Conservation (phyloP, 1,139 yeast species). For the Sugiyamaella japonica region DNA sequence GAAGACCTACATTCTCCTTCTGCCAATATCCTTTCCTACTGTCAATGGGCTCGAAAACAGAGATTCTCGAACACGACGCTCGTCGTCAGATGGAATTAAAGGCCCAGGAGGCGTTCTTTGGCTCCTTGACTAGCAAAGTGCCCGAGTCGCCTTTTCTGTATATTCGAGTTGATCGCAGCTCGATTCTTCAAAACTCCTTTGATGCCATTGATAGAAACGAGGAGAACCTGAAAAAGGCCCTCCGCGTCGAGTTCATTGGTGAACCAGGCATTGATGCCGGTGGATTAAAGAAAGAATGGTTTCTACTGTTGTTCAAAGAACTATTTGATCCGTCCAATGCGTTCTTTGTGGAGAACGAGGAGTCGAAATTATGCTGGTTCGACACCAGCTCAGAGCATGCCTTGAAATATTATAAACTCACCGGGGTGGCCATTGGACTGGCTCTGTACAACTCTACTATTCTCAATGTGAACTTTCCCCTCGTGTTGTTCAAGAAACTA, state of each 20-base stretch:
- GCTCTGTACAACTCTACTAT: conserved; percentile 91
- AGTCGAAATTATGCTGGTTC: conserved; percentile 78
- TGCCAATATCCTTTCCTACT: conserved; percentile 84
- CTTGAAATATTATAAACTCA: conserved; percentile 60
- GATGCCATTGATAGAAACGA: conserved; percentile 59
- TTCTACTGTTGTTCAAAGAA: conserved; percentile 65
- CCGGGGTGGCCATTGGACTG: conserved; percentile 84
- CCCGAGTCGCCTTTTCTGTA: conserved; percentile 67
- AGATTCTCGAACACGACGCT: conserved; percentile 80
- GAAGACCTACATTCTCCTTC: conserved; percentile 40
- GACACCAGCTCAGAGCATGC: conserved; percentile 45
- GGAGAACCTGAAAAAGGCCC: conserved; percentile 67
- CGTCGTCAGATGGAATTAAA: conserved; percentile 78
- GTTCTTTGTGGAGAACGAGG: conserved; percentile 54
- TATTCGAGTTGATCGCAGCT: conserved; percentile 64
- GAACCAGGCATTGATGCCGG: conserved; percentile 97
- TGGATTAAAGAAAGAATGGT: conserved; percentile 93
- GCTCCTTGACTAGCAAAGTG: conserved; percentile 62
- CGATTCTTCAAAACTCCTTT: conserved; percentile 74
- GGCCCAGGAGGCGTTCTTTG: conserved; percentile 87
- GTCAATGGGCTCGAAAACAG: conserved; percentile 78
- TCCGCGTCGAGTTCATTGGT: conserved; percentile 73
- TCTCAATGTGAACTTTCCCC: conserved; percentile 74
- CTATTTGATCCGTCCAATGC: conserved; percentile 61
- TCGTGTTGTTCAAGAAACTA: conserved; percentile 71